Conservation (phyloP, 2,329 filamentous ascomycete species). For the Coniochaeta sp. region DNA sequence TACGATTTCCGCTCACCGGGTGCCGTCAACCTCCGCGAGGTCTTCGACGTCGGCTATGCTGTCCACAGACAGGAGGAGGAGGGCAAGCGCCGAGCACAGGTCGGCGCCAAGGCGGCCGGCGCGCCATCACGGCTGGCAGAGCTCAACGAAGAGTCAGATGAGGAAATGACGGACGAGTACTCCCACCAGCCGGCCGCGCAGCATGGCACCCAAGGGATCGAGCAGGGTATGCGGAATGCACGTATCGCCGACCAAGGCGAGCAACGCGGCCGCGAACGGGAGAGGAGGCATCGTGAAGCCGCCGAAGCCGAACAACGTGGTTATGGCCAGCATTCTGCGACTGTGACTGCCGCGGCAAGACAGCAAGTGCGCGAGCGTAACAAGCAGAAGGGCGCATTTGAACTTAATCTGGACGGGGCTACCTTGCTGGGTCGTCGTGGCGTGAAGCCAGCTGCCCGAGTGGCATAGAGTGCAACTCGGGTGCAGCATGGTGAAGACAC, state of each 20-base stretch:
- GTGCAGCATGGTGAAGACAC: neutral
- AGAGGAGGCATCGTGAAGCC: slow-evolving; percentile 20
- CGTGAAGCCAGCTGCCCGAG: slow-evolving; percentile 42
- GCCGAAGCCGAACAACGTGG: slow-evolving; percentile 46
- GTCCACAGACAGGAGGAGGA: slow-evolving; percentile 97
- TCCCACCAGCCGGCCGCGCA: slow-evolving; percentile 32
- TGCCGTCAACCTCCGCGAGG: slow-evolving; percentile 89
- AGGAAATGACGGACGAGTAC: slow-evolving; percentile 53
- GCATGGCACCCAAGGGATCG: slow-evolving; percentile 56
- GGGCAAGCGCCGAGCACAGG: slow-evolving; percentile 80
- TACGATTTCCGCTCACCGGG: slow-evolving; percentile 94
- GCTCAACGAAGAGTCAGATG: slow-evolving; percentile 62
- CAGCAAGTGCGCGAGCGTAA: slow-evolving; percentile 65
- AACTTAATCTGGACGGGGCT: slow-evolving; percentile 84
- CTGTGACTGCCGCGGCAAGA: slow-evolving; percentile 75
- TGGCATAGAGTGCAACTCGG: slow-evolving; percentile 19
- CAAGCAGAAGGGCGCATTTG: slow-evolving; percentile 74
- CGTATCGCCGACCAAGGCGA: slow-evolving; percentile 59
- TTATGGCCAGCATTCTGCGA: slow-evolving; percentile 82
- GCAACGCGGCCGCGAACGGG: slow-evolving; percentile 41
- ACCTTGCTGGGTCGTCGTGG: slow-evolving; percentile 72
- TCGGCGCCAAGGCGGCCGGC: slow-evolving; percentile 61
- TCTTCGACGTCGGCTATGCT: slow-evolving; percentile 97
- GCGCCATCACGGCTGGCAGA: slow-evolving; percentile 41
- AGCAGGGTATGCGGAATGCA: slow-evolving; percentile 80